phyloP scores from a whole-genome alignment of 169 alveolate genomes.

The Theileria equi region DNA sequence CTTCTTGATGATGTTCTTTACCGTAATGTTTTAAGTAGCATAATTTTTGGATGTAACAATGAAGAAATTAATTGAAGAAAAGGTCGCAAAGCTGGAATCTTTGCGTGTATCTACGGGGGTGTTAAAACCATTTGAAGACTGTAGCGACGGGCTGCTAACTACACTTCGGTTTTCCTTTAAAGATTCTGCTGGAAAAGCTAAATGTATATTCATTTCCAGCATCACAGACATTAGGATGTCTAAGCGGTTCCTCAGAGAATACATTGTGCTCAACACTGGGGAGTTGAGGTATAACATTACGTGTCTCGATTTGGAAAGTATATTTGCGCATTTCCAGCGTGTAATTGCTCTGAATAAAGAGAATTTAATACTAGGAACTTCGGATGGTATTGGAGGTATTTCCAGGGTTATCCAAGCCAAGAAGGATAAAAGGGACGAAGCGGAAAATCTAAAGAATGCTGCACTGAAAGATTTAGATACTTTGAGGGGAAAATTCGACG shows the following conservation, averaged over 20 bases:
- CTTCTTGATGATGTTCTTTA: constrained; percentile 83
- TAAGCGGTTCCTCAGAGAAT: constrained; percentile 2
- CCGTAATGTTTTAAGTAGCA: constrained; percentile 78
- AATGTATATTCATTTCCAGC: constrained; percentile 5
- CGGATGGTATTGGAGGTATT: constrained; percentile 30
- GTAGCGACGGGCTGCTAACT: constrained; percentile 29
- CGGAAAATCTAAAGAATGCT: not conserved
- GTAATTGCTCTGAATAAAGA: constrained; percentile 17
- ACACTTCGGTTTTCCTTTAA: constrained; percentile 17
- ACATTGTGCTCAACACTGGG: constrained; percentile 14
- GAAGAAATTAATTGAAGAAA: constrained; percentile 35
- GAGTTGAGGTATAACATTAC: constrained; percentile 11
- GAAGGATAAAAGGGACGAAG: constrained; percentile 19
- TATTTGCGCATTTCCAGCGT: constrained; percentile 16
- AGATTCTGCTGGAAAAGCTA: not conserved
- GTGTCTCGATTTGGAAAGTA: constrained; percentile 8
- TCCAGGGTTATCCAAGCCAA: constrained; percentile 27
- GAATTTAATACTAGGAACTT: not conserved
- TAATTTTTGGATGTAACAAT: not conserved
- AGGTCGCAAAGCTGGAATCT: not conserved
- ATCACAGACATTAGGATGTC: constrained; percentile 14
- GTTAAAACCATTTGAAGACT: constrained; percentile 7
- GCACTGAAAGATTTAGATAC: constrained; percentile 22
- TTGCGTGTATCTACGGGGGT: constrained; percentile 24
- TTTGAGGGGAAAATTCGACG: constrained; percentile 21